Base-by-base conservation (phyloP, 208 protist species). In the Leptomonas pyrrhocoris region DNA sequence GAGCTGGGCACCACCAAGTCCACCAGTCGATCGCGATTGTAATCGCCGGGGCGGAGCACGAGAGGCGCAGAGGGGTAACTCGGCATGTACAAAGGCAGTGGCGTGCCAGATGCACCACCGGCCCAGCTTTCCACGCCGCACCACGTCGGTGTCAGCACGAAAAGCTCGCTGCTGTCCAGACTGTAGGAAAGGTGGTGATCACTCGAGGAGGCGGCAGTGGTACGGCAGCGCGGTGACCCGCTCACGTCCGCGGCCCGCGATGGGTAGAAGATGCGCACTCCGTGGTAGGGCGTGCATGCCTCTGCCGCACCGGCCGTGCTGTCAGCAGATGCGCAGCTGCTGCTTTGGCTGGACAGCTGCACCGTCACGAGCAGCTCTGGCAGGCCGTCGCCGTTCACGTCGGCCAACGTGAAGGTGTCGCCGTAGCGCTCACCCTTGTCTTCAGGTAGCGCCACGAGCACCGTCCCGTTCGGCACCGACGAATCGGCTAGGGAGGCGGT, bases 1-100 rank as follows among this genome's bases (percentile, higher is more conserved):
- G 77, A 85, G 63, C 80, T 93, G n/a, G 86, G 79, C 38, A 92
- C 71, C 9, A 93, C 9, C 6, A 93, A 13, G 50, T 95, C 90
- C 15, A 62, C 59, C 19, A 81, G 70, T 21, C 86, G 68, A 72
- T 93, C 85, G n/a, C 79, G 61, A 61, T 88, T 89, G 68, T 78
- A 83, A 58, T 95, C 86, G 7, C 79, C 77, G 11, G 62, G 34
- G 21, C 86, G 86, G 31, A 93, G 54, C 25, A 92, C 11, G 3
- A 88, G 77, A 50, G 89, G 86, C 6, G 60, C 36, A 2, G 65
- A 71, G 2, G 65, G 64, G 50, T 51, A 73, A 40, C 51, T 61
- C 3, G 73, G 73, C 73, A 78, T 78, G 63, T 67, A 63, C 7
- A 80, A 28, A 13, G 59, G 48, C 42, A 80, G 58, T 27, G 16